A percentile compares a stretch with the other conserved stretches of the same genome.
phyloP scores from a whole-genome alignment of 1,284 basidiomycete genomes.

The Cyathus pygmaeus region DNA sequence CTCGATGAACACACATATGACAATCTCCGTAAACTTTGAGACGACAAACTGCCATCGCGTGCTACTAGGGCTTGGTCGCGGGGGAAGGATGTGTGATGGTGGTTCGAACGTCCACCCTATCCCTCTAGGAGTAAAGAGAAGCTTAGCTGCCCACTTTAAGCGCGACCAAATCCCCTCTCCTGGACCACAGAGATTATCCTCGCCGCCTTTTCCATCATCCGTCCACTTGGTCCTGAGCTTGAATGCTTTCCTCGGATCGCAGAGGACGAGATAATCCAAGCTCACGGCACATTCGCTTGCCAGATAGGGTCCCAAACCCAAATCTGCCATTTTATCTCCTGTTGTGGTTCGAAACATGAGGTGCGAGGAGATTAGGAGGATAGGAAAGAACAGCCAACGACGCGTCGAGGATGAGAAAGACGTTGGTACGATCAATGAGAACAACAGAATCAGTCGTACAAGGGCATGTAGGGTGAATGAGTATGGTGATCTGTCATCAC shows the following conservation, averaged over 20 bases:
- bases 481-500: too few species aligned
- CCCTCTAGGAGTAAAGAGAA: constrained; percentile 27
- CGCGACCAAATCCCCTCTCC: constrained; percentile 12
- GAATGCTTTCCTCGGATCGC: constrained; percentile 8
- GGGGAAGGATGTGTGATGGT: constrained; percentile 5
- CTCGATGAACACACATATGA: constrained; percentile 5
- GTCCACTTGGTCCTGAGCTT: constrained; percentile 2
- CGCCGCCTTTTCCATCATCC: constrained; percentile 2
- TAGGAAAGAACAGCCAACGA: not conserved
- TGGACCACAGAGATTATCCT: too few species aligned
- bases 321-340: constrained; percentile 13
- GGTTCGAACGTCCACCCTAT: constrained; percentile 36
- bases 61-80: constrained; percentile 9
- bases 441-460: too few species aligned
- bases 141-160: constrained; percentile 20
- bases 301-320: constrained; percentile 19
- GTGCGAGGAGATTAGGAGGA: constrained; percentile 13
- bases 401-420: too few species aligned
- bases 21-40: constrained; percentile 7
- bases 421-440: too few species aligned
- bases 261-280: constrained; percentile 20
- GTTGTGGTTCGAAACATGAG: constrained; percentile 21
- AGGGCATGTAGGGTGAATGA: too few species aligned
- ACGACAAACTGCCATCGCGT: constrained; percentile 6
- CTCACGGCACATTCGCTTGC: constrained; percentile 19